phyloP scores from a whole-genome alignment of 768 basidiomycete species.

The Russula ochroleuca region DNA sequence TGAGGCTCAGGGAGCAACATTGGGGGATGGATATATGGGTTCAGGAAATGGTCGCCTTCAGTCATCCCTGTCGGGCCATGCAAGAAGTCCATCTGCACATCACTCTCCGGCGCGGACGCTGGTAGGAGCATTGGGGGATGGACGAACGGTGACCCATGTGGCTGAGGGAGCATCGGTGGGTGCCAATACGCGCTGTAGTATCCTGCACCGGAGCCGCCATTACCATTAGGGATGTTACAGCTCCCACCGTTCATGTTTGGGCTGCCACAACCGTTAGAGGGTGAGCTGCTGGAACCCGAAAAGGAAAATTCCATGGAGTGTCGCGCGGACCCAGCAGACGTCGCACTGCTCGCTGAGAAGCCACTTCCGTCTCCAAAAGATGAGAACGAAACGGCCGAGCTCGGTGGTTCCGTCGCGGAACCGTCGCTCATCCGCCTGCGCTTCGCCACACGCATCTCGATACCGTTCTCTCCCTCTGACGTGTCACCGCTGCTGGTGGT shows the following conservation, averaged over 20 bases:
- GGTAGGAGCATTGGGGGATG: conserved; percentile 67
- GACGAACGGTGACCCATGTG: conserved; percentile 51
- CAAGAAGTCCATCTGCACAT: conserved; percentile 69
- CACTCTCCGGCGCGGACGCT: conserved; percentile 36
- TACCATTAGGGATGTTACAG: not conserved
- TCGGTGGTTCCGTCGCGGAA: conserved; percentile 49
- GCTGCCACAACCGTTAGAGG: conserved; percentile 38
- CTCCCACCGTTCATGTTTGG: conserved; percentile 6
- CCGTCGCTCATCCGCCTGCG: conserved; percentile 66
- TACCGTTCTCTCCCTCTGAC: conserved; percentile 39
- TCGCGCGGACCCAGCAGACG: conserved; percentile 54
- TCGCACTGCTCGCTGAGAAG: conserved; percentile 41
- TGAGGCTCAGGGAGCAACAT: conserved; percentile 46
- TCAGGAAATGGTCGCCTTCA: conserved; percentile 54
- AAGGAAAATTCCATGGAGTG: conserved; percentile 66
- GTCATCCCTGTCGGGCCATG: conserved; percentile 62
- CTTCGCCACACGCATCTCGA: conserved; percentile 50
- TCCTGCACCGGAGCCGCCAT: conserved; percentile 28
- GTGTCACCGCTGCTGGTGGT: conserved; percentile 50
- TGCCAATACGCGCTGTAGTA: conserved; percentile 65
- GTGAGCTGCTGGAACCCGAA: conserved; percentile 42
- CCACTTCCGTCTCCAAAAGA: conserved; percentile 46
- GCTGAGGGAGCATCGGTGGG: conserved; percentile 59
- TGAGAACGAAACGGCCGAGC: conserved; percentile 59
- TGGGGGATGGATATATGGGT: conserved; percentile 51